Evolutionary conservation across 1,284 basidiomycete species (phyloP).

Genomic region (Coniophora puteana): DNA sequence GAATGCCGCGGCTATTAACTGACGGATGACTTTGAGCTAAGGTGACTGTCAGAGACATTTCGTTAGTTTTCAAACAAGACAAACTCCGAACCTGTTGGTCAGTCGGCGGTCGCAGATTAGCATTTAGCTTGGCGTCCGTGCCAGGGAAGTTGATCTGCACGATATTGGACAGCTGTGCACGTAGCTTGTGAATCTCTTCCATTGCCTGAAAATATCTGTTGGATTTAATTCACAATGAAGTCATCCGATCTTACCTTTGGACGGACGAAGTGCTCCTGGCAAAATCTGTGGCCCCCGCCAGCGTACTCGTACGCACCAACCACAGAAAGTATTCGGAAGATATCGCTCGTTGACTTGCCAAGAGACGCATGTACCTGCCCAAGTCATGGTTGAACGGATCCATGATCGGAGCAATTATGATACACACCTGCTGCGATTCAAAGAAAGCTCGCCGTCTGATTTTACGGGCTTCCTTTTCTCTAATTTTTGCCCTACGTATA

Average conservation of each 20-base stretch:
- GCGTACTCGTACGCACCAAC: constrained; percentile 96
- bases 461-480: constrained; percentile 67
- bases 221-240: neutral
- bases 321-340: constrained; percentile 86
- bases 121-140: constrained; percentile 52
- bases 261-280: constrained; percentile 87
- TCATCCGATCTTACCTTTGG: constrained; percentile 60
- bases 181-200: constrained; percentile 99
- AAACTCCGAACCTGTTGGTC: constrained; percentile 59
- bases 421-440: constrained; percentile 68
- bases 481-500: constrained; percentile 56
- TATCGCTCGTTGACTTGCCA: constrained; percentile 84
- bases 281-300: constrained; percentile 78
- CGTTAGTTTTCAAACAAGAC: neutral
- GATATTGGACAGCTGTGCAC: constrained; percentile 84
- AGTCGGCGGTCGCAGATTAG: constrained; percentile 67
- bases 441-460: constrained; percentile 73
- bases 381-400: constrained; percentile 8
- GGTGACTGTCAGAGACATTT: constrained; percentile 7
- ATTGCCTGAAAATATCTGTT: constrained; percentile 64
- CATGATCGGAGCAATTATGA: neutral
- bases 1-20: constrained; percentile 87
- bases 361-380: constrained; percentile 73
- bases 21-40: constrained; percentile 88
- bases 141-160: constrained; percentile 70